A percentile compares a stretch with the other conserved stretches of the same genome.
Conservation (phyloP, 495 filamentous ascomycete genomes). For the Recurvomyces mirabilis region DNA sequence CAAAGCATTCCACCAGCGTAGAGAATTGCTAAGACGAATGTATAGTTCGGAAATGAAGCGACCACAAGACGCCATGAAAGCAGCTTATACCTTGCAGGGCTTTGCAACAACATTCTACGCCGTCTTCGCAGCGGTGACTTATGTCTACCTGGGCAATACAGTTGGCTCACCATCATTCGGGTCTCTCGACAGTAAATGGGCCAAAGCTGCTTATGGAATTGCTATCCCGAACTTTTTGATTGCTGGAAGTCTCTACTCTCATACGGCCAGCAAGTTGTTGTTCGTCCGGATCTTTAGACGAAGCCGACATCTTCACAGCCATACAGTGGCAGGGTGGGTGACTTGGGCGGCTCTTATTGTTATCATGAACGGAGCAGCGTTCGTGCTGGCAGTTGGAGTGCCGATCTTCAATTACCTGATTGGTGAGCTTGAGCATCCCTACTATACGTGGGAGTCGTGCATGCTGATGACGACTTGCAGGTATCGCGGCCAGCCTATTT, state of each 20-base stretch:
- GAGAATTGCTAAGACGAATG: background rate
- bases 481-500: conserved; percentile 35
- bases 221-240: conserved; percentile 39
- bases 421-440: too few species aligned
- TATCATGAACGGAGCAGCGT: conserved; percentile 36
- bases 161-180: conserved; percentile 42
- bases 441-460: too few species aligned
- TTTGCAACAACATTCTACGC: conserved; percentile 44
- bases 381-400: conserved; percentile 41
- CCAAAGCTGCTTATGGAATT: conserved; percentile 42
- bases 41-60: conserved; percentile 48
- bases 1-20: background rate
- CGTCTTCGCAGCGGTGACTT: conserved; percentile 41
- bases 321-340: conserved; percentile 40
- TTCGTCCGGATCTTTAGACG: conserved; percentile 39
- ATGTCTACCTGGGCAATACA: conserved; percentile 41
- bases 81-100: conserved; percentile 34
- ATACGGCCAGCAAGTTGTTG: conserved; percentile 42
- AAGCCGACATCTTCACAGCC: conserved; percentile 37
- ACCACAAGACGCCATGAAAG: conserved; percentile 46
- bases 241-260: conserved; percentile 42
- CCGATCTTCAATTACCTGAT: conserved; percentile 43
- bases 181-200: conserved; percentile 34
- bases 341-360: conserved; percentile 38
- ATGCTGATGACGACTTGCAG: conserved; percentile 8